These are phyloP conservation scores for Fusarium continuum DNA, from an alignment of 2,329 filamentous ascomycete species.

Conservation along the genomic window DNA sequence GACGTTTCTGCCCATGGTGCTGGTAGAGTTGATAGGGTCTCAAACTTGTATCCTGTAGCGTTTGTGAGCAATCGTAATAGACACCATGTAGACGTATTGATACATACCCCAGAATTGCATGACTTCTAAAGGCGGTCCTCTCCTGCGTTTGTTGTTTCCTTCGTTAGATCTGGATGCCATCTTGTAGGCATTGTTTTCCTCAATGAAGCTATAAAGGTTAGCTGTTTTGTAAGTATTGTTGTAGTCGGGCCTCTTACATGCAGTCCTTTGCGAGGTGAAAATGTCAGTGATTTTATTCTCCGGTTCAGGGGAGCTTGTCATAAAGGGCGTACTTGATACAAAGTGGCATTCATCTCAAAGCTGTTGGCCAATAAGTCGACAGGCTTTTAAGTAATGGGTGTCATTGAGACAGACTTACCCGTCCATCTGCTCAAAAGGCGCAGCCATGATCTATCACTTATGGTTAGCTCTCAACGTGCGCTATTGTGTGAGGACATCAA, in stretches of 20 bases:
- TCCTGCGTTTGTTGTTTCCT: conserved; percentile 43
- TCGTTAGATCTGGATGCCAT: conserved; percentile 68
- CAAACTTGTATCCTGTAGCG: conserved; percentile 95
- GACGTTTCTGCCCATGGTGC: conserved; percentile 76
- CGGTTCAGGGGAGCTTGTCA: not conserved
- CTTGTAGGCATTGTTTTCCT: conserved; percentile 85
- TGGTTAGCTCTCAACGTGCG: conserved; percentile 5
- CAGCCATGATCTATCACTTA: conserved; percentile 77
- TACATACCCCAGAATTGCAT: conserved; percentile 90
- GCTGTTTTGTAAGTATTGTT: not conserved
- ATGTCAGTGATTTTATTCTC: conserved; percentile 9
- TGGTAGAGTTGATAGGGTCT: conserved; percentile 82
- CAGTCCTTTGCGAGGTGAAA: conserved; percentile 54
- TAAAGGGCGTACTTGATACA: conserved; percentile 77
- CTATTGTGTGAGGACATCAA: conserved; percentile 22
- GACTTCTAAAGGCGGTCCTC: conserved; percentile 70
- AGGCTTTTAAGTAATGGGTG: not conserved
- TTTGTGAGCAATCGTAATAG: not conserved
- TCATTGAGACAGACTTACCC: conserved; percentile 60
- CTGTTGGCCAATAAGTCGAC: conserved; percentile 53
- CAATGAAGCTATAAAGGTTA: conserved; percentile 76
- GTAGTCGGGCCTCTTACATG: conserved; percentile 55
- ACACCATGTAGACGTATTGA: not conserved
- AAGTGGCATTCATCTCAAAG: conserved; percentile 96
- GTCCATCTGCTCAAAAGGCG: conserved; percentile 83